Evolutionary conservation across 306 rosid species (phyloP).

Genomic region (Quercus variabilis): DNA sequence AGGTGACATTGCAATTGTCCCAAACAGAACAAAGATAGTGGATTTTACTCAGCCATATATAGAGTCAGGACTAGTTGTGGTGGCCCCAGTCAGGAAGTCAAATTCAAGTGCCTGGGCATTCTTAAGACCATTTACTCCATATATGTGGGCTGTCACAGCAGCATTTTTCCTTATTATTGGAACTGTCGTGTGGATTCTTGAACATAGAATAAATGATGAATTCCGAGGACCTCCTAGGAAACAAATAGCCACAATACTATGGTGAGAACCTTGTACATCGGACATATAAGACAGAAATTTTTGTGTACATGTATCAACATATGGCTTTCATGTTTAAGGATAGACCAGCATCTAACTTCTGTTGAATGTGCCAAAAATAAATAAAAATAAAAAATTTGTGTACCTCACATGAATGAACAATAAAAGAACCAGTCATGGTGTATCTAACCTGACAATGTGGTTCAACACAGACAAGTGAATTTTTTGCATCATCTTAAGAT

Average conservation of each 20-base stretch:
- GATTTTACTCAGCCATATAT: slow-evolving; percentile 51
- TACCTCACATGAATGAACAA: background rate
- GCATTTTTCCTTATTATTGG: slow-evolving; percentile 40
- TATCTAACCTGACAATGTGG: no score
- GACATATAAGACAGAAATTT: background rate
- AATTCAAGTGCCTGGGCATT: slow-evolving; percentile 44
- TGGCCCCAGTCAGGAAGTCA: slow-evolving; percentile 29
- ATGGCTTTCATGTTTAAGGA: background rate
- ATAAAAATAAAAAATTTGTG: background rate
- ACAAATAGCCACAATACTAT: slow-evolving; percentile 39
- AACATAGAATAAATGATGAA: slow-evolving; percentile 43
- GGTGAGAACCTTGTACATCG: slow-evolving; percentile 21
- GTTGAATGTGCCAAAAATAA: background rate
- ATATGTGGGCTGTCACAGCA: slow-evolving; percentile 41
- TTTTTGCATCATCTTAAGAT: background rate
- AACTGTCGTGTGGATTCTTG: slow-evolving; percentile 47
- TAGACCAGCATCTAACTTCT: background rate
- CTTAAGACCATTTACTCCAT: slow-evolving; percentile 39
- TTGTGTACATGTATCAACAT: background rate
- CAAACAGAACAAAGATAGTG: slow-evolving; percentile 40
- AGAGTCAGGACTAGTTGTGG: slow-evolving; percentile 54
- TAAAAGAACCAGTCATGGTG: no score
- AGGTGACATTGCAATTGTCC: slow-evolving; percentile 49
- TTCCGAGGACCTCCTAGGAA: slow-evolving; percentile 45
- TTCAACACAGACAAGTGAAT: background rate